A percentile compares a stretch with the other conserved stretches of the same genome.
Conservation (phyloP, 2,329 filamentous ascomycete genomes). For the Colletotrichum lupini region DNA sequence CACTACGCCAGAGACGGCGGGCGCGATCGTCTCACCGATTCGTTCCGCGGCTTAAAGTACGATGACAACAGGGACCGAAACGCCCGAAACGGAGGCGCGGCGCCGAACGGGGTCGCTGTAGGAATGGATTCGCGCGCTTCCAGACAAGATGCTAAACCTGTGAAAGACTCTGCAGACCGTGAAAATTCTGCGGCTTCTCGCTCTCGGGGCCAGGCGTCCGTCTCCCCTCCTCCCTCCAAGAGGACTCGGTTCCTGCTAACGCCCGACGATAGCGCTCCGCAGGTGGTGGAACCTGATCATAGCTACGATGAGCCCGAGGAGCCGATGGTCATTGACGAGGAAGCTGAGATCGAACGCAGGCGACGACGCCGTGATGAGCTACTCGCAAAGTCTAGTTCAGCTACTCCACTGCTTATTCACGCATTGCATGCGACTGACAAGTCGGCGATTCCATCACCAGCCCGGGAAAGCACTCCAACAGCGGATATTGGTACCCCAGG, state of each 20-base stretch:
- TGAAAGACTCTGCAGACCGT: constrained; percentile 64
- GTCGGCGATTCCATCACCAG: constrained; percentile 65
- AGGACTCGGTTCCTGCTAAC: constrained; percentile 11
- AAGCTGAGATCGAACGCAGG: constrained; percentile 84
- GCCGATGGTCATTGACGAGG: constrained; percentile 78
- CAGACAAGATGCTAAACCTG: constrained; percentile 76
- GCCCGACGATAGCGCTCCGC: constrained; percentile 26
- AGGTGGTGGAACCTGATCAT: constrained; percentile 49
- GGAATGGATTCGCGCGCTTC: constrained; percentile 67
- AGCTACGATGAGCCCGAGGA: constrained; percentile 57
- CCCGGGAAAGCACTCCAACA: constrained; percentile 56
- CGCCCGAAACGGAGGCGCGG: constrained; percentile 65
- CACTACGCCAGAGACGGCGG: constrained; percentile 45
- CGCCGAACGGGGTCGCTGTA: constrained; percentile 72
- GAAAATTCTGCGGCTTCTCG: constrained; percentile 40
- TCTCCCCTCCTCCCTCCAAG: neutral
- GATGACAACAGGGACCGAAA: constrained; percentile 60
- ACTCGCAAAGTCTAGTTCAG: constrained; percentile 82
- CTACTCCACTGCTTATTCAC: constrained; percentile 80
- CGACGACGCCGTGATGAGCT: constrained; percentile 87
- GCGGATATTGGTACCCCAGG: constrained; percentile 55
- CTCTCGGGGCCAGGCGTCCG: constrained; percentile 48
- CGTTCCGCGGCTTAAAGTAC: constrained; percentile 49
- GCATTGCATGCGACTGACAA: constrained; percentile 74
- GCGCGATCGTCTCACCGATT: constrained; percentile 40